These are phyloP conservation scores for Citrus glauca DNA, from an alignment of 345 rosid species.

Conservation along the genomic window DNA sequence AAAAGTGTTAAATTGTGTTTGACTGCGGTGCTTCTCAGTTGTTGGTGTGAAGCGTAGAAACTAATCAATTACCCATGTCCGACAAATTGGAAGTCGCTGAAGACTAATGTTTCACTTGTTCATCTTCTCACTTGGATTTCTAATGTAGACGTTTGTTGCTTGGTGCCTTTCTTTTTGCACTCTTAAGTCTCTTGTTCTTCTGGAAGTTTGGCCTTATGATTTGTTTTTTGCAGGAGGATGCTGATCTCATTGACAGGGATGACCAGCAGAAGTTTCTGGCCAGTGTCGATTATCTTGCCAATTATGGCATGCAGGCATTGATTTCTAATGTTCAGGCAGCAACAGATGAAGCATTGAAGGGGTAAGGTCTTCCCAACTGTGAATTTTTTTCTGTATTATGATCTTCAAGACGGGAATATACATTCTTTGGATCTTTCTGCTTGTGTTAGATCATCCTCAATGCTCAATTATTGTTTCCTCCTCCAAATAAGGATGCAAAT, in stretches of 20 bases:
- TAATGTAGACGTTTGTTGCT: not conserved
- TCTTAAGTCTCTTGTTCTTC: constrained; percentile 1
- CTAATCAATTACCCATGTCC: not conserved
- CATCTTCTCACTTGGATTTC: not conserved
- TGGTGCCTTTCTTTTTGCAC: not conserved
- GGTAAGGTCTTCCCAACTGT: constrained; percentile 37
- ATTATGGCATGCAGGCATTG: constrained; percentile 51
- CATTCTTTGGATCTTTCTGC: not conserved
- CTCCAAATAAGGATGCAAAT: not conserved
- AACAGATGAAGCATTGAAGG: constrained; percentile 64
- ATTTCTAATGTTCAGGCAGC: constrained; percentile 60
- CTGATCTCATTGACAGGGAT: constrained; percentile 65
- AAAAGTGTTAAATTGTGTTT: not conserved
- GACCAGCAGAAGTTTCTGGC: constrained; percentile 75
- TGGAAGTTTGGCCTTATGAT: not conserved
- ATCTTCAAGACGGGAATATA: not conserved
- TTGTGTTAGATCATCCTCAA: not conserved
- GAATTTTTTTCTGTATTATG: not conserved
- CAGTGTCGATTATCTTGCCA: constrained; percentile 80
- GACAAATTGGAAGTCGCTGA: not conserved
- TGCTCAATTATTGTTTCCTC: not conserved
- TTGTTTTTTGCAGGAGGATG: constrained; percentile 54
- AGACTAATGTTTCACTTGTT: not conserved
- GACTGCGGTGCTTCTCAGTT: not conserved
- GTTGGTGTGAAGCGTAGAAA: not conserved